phyloP scores from a whole-genome alignment of 164 flowering plant species.

The Buxus sempervirens region DNA sequence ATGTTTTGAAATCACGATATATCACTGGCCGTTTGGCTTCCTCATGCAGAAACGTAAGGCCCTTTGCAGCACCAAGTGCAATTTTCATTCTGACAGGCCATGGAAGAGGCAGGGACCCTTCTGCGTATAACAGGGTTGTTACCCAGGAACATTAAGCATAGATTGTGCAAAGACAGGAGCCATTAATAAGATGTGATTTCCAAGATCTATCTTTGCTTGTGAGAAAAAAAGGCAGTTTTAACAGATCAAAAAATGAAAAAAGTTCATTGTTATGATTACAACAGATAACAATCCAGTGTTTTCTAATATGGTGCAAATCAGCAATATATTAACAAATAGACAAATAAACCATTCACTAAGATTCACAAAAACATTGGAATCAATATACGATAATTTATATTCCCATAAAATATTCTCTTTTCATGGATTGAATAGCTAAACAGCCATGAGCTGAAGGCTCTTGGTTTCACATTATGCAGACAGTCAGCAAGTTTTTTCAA shows the following conservation, averaged over 20 bases:
- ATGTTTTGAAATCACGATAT: slow-evolving; percentile 48
- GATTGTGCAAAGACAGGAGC: neutral
- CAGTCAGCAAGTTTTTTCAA: no score
- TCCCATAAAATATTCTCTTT: no score
- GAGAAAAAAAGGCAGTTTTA: neutral
- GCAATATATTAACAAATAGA: no score
- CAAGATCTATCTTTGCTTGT: neutral
- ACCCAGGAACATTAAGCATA: slow-evolving; percentile 21
- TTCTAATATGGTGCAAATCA: no score
- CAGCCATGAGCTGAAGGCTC: no score
- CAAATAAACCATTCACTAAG: no score
- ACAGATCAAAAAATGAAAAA: neutral
- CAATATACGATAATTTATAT: no score
- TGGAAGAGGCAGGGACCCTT: slow-evolving; percentile 45
- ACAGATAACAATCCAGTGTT: no score
- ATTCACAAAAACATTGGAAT: no score
- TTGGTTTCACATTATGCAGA: no score
- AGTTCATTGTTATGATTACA: no score
- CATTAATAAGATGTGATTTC: neutral
- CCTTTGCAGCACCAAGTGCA: slow-evolving; percentile 43
- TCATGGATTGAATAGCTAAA: no score
- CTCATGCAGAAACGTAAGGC: slow-evolving; percentile 46
- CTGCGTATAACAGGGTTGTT: slow-evolving; percentile 24
- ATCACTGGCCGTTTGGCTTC: slow-evolving; percentile 46
- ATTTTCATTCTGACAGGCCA: slow-evolving; percentile 47